Evolutionary conservation across 1,284 basidiomycete species (phyloP), one percentile per base, ranked within the genome.

Genomic region (Marasmius oreades): DNA sequence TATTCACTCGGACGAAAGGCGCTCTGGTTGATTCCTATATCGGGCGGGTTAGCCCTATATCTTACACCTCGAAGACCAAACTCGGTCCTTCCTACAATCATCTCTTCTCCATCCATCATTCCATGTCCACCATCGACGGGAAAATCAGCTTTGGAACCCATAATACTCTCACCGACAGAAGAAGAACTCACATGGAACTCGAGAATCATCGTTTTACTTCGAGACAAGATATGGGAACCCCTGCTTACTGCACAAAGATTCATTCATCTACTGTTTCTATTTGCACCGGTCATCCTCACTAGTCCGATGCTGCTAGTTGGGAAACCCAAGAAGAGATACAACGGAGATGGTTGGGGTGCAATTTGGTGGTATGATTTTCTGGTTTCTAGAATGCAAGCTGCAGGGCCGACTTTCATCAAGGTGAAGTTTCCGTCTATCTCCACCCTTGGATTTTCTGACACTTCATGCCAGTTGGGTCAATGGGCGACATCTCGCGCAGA

Each of bases 401-500:
- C 96, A 5, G 97, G 97, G 0, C 97, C 97, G 3, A 97, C 95
- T 0, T 99, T 99, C 69, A 94, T 94, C 73, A 99, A 99, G 82
- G 93, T 92, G 63, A 61, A 74, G 69, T 1, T 39, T 6, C 26
- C 44, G 18, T 52, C 8, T 34, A 53, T 56, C 42, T 59, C 45
- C 34, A 37, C 26, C 53, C 53, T 60, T 59, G 47, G 56, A 59
- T 47, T 43, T 45, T 57, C 45, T 58, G 57, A 58, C 48, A 52
- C 61, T 52, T 39, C 53, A 51, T 22, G 52, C 10, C 65, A 95
- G 92, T 82, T 99, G 52, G 93, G 93, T 1, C 97, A 99, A 81
- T 99, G 97, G 97, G 97, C 97, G 1, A 97, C 92, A 5, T 95
- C 95, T 26, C 84, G 97, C 53, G 89, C 90, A 47, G 97, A 99